Conservation (phyloP, 148 eudicot genomes). For the Heliamphora exappendiculata region DNA sequence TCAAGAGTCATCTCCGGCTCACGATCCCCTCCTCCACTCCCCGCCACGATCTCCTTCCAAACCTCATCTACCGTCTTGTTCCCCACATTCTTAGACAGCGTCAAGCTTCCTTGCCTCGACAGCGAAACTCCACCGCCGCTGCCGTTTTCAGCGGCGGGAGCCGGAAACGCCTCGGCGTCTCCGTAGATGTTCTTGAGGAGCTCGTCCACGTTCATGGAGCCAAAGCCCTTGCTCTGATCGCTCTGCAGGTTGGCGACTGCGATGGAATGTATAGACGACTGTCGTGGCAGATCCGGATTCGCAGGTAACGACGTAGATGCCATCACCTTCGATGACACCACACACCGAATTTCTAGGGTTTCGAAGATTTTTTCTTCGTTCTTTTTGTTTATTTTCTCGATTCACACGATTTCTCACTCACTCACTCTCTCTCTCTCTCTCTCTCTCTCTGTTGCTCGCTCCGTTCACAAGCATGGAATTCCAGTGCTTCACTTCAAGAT, state of each 20-base stretch:
- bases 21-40: slow-evolving; percentile 6
- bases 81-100: neutral
- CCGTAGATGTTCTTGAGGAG: slow-evolving; percentile 44
- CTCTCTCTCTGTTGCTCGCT: too few relatives aligned
- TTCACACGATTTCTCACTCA: neutral
- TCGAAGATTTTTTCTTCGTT: neutral
- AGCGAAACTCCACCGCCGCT: too few relatives aligned
- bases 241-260: slow-evolving; percentile 11
- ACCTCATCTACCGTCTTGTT: slow-evolving; percentile 37
- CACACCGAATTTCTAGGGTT: slow-evolving; percentile 18
- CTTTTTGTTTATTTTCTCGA: too few relatives aligned
- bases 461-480: too few relatives aligned
- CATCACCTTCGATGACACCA: slow-evolving; percentile 54
- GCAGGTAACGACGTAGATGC: slow-evolving; percentile 36
- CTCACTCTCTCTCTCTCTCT: neutral
- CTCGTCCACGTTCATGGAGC: slow-evolving; percentile 54
- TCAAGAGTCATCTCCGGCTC: slow-evolving; percentile 54
- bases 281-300: slow-evolving; percentile 50
- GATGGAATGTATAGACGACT: slow-evolving; percentile 18
- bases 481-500: neutral
- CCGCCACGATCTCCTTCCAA: slow-evolving; percentile 38
- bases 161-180: too few relatives aligned
- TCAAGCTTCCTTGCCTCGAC: too few relatives aligned
- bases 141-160: slow-evolving; percentile 15
- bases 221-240: slow-evolving; percentile 18